Base-by-base conservation (phyloP, 768 basidiomycete genomes). In the Amanita phalloides region DNA sequence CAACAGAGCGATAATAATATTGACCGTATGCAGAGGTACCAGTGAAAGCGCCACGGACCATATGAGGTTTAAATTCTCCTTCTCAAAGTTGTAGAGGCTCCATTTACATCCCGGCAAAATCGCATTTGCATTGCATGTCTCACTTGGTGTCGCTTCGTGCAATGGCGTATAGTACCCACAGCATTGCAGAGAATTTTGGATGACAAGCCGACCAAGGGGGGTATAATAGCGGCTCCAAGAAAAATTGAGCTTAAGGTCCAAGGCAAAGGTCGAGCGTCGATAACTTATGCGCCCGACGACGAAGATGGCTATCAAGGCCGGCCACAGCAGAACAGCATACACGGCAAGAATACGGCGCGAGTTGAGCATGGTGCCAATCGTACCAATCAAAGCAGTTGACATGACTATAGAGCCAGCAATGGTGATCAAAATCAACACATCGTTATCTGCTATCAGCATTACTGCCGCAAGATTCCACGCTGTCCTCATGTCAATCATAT, bases 321-420 rank as follows among this genome's bases (percentile, higher is more conserved):
- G 82, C 79, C 82, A 85, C 45, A 88, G 73, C 11, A 87, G 72
- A 44, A 87, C 64, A 21, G 77, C 69, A 68, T 87, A 87, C 49
- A 81, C 66, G 1, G 83, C 80, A 52, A 87, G 73, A 53, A 84
- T 72, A 1, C 80, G 79, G 4, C 82, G 78, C 14, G 82, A 84
- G 62, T 84, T 79, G 54, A 87, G 73, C 54, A 87, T 63, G 0
- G 75, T 68, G 17, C 82, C 82, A 17, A 73, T 72, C 45, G 82
- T 61, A 5, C 84, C 86, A 28, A 83, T 63, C 47, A 85, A 65
- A 23, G 80, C 70, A 11, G 79, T 75, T 55, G 84, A 69, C 53
- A 86, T 60, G 48, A 80, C 66, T 54, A 82, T 67, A 14, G 75
- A 67, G n/a, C 77, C 71, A 2, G 81, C 68, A 47, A 85, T 64